Evolutionary conservation across 768 basidiomycete species (phyloP).

Genomic region (Phanerochaete sordida): DNA sequence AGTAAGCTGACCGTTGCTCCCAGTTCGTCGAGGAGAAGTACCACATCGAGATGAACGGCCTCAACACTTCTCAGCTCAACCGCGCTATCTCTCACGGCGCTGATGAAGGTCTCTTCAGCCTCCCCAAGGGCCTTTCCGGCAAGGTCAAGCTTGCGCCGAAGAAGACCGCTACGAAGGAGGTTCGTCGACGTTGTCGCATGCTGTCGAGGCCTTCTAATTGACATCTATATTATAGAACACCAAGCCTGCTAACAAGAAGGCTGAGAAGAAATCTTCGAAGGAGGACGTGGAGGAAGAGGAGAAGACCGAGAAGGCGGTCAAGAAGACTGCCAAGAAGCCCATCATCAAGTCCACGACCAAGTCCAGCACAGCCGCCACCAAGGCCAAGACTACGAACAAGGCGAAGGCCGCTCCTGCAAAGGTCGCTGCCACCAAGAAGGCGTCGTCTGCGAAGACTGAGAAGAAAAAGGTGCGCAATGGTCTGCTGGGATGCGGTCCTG

Average conservation of each 20-base stretch:
- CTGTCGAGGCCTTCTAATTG: background rate
- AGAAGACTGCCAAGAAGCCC: conserved; percentile 16
- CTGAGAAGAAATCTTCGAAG: conserved; percentile 26
- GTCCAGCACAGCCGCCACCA: conserved; percentile 28
- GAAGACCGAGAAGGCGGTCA: background rate
- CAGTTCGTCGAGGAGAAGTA: conserved; percentile 57
- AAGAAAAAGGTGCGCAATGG: conserved; percentile 30
- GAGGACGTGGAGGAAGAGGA: conserved; percentile 16
- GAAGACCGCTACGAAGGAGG: conserved; percentile 57
- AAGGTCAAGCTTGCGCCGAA: conserved; percentile 74
- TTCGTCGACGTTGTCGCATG: conserved; percentile 22
- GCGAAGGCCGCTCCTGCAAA: conserved; percentile 22
- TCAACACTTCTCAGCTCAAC: conserved; percentile 45
- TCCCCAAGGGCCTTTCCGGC: conserved; percentile 67
- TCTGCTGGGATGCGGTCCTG: background rate
- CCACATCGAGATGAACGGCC: conserved; percentile 37
- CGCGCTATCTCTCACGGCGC: conserved; percentile 52
- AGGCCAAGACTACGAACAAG: conserved; percentile 23
- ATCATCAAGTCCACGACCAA: conserved; percentile 18
- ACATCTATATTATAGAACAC: conserved; percentile 24
- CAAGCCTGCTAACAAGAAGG: conserved; percentile 29
- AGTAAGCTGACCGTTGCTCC: background rate
- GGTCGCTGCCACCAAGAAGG: conserved; percentile 29
- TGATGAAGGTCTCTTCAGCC: conserved; percentile 46
- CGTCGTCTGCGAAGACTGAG: conserved; percentile 26